Evolutionary conservation across 805 yeast genomes (phyloP), one percentile per base, ranked within the genome.

Genomic region (Torulaspora delbrueckii): DNA sequence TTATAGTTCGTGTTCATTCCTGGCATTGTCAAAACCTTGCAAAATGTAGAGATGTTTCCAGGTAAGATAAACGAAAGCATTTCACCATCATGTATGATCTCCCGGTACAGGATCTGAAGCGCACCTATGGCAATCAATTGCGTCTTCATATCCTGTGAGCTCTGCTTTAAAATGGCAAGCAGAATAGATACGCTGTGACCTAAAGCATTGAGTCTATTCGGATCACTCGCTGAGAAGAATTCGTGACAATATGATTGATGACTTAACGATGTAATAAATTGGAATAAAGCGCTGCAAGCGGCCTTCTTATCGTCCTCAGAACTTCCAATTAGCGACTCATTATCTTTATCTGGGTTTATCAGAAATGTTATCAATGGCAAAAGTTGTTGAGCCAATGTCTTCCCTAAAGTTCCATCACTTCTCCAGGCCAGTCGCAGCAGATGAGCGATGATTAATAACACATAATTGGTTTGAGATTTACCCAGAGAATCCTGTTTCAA

Each of bases 341-440:
- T 57, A 2, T 58, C 57, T 16, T 63, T 61, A 3, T 65, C 57
- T 9, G 54, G 50, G 30, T 68, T 69, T 5, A 77, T 66, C 5
- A 79, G 50, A 47, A 65, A 73, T 0, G 75, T 68, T 2, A 77
- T 46, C 31, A 79, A 50, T 3, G 81, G 75, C 14, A 76, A 59
- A 16, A 79, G 58, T 50, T 79, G 81, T 22, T 58, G 59, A 0
- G 73, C 71, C 16, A 78, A 52, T 1, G 62, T 63, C 18, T 54
- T 55, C 0, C 72, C 65, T 7, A 76, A 52, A 0, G 67, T 37
- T 0, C 74, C 72, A 1, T 62, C 53, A 5, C 48, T 35, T 5
- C 66, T 54, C 85, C 85, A 81, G 45, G 77, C 74, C 40, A 70
- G 57, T 25, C 57, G 51, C 16, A 79, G 62, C n/a, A 82, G 57